Evolutionary conservation across 192 early-diverging fungal species (phyloP).

Genomic region (Coemansia asiatica): DNA sequence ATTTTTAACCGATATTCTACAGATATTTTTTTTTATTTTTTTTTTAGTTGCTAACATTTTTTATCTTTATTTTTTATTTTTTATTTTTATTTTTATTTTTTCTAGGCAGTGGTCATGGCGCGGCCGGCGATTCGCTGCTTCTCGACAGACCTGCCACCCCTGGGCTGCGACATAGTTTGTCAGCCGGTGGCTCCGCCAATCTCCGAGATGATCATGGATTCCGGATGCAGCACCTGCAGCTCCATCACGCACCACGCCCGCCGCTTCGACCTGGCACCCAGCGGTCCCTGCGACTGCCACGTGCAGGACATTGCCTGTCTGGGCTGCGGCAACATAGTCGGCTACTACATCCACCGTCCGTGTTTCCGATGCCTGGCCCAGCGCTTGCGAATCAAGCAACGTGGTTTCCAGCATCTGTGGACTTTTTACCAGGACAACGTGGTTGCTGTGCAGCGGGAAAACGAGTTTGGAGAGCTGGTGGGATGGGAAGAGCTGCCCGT

Average conservation of each 20-base stretch:
- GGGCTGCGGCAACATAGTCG: conserved; percentile 50
- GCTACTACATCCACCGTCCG: conserved; percentile 53
- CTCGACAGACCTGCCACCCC: conserved; percentile 46
- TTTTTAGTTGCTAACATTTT: neutral
- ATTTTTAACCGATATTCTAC: neutral
- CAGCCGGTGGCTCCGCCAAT: conserved; percentile 43
- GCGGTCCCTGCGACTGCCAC: conserved; percentile 52
- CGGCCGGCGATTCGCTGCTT: conserved; percentile 50
- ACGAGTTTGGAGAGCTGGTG: conserved; percentile 35
- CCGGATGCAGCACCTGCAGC: conserved; percentile 36
- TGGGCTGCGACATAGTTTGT: conserved; percentile 45
- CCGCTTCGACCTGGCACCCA: conserved; percentile 50
- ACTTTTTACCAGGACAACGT: conserved; percentile 55
- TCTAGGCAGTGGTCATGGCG: conserved; percentile 49
- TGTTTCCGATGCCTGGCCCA: conserved; percentile 52
- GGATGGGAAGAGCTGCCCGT: conserved; percentile 42
- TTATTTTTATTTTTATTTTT: neutral
- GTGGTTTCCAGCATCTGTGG: conserved; percentile 55
- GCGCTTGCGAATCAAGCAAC: conserved; percentile 51
- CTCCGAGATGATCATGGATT: conserved; percentile 33
- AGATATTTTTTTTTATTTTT: neutral
- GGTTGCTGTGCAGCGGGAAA: conserved; percentile 35
- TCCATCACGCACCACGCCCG: conserved; percentile 44
- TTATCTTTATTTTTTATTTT: neutral
- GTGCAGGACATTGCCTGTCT: conserved; percentile 53